phyloP scores from a whole-genome alignment of 495 filamentous ascomycete genomes.

The Aspergillus ellipticus region DNA sequence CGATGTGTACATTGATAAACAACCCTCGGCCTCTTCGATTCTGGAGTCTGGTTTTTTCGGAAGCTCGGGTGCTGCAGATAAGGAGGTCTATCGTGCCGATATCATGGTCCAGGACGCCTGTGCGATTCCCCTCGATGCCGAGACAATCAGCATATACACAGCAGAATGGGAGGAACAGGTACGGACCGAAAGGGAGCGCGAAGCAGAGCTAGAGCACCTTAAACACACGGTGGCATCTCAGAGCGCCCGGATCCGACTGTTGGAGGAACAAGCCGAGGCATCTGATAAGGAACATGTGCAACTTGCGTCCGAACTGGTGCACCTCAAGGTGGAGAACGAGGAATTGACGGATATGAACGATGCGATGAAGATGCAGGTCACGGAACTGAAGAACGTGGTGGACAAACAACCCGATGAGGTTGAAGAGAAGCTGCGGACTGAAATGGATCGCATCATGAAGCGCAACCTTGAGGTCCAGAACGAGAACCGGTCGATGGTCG shows the following conservation, averaged over 20 bases:
- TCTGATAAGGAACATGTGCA: constrained; percentile 92
- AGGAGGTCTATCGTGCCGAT: constrained; percentile 93
- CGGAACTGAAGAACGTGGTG: constrained; percentile 76
- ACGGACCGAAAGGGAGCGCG: constrained; percentile 69
- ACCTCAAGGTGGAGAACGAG: constrained; percentile 89
- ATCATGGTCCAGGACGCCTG: constrained; percentile 91
- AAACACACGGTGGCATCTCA: constrained; percentile 61
- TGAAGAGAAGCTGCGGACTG: constrained; percentile 72
- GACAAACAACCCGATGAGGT: constrained; percentile 88
- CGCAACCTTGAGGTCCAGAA: constrained; percentile 92
- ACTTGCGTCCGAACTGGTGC: constrained; percentile 84
- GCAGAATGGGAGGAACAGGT: constrained; percentile 90
- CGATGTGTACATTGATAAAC: constrained; percentile 93
- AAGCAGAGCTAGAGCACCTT: constrained; percentile 75
- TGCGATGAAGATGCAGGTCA: constrained; percentile 73
- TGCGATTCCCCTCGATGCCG: constrained; percentile 76
- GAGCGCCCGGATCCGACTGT: constrained; percentile 64
- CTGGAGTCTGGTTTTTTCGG: constrained; percentile 98
- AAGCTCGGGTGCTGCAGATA: constrained; percentile 81
- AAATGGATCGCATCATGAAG: constrained; percentile 91
- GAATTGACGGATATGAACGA: constrained; percentile 85
- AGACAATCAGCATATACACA: constrained; percentile 74
- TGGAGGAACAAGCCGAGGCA: constrained; percentile 86
- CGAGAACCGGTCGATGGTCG: constrained; percentile 84
- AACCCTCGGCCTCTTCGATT: constrained; percentile 79